phyloP scores from a whole-genome alignment of 768 basidiomycete species.

The Mycena epipterygia region DNA sequence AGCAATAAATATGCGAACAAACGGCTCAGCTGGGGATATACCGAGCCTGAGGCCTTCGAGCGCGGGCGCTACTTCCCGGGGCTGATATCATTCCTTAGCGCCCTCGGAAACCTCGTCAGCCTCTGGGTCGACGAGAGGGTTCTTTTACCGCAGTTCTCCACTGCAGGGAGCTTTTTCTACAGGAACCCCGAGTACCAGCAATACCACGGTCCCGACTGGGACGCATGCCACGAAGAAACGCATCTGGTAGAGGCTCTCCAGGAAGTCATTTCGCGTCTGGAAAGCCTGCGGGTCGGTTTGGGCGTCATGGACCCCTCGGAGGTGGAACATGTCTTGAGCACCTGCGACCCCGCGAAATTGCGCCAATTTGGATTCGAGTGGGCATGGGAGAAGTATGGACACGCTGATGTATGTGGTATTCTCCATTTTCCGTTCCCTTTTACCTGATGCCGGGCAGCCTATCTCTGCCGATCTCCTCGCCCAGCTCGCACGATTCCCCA shows the following conservation, averaged over 20 bases:
- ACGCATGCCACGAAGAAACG: conserved; percentile 14
- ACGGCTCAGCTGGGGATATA: conserved; percentile 18
- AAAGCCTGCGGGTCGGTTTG: conserved; percentile 32
- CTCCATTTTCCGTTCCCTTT: background rate
- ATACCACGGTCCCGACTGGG: background rate
- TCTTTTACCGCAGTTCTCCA: conserved; percentile 9
- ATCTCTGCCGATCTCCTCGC: conserved; percentile 34
- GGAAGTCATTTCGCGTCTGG: conserved; percentile 21
- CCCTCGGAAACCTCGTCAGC: conserved; percentile 27
- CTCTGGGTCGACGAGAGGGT: conserved; percentile 41
- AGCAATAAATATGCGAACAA: background rate
- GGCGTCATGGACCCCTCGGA: conserved; percentile 5
- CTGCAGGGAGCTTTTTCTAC: conserved; percentile 1
- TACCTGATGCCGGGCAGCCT: conserved; percentile 4
- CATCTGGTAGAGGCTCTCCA: background rate
- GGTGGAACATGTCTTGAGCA: background rate
- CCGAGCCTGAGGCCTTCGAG: conserved; percentile 1
- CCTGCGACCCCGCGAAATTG: conserved; percentile 20
- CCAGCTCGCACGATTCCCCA: conserved; percentile 29
- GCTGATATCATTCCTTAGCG: conserved; percentile 34
- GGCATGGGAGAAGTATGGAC: background rate
- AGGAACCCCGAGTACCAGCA: background rate
- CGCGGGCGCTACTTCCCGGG: conserved; percentile 25
- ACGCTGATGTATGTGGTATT: background rate
- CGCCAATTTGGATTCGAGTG: conserved; percentile 17